Evolutionary conservation across 495 filamentous ascomycete species (phyloP), one percentile per base, ranked within the genome.

Genomic region (Zalerion maritima): DNA sequence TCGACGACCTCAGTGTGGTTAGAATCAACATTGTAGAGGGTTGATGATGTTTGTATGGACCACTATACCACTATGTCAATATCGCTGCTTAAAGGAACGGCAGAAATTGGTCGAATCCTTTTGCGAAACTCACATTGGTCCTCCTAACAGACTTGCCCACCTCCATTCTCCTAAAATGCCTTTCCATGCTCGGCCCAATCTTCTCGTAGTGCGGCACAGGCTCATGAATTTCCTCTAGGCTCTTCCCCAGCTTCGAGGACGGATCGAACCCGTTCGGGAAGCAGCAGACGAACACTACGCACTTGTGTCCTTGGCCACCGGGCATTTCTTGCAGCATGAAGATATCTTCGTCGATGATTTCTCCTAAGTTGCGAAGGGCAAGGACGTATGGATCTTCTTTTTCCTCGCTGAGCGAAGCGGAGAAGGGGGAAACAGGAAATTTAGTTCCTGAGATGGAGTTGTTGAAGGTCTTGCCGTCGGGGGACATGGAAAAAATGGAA

Each of bases 221-320:
- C 3, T 32, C 51, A 40, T 91, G 84, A 32, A 91, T 80, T 24
- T 71, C 64, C 1, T 64, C 63, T 2, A 89, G 51, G 2, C 57
- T 47, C 35, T 65, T 55, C 0, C 69, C 71, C 6, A 86, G 62
- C 42, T 84, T 87, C 21, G 60, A 31, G 8, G 57, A 45, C 1
- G 75, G 69, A 21, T 75, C 59, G 43, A 87, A 84, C 2, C 82
- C 81, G 8, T 69, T 59, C 0, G 84, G 80, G 37, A 74, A 84
- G 46, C 75, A 81, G 28, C 69, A 70, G 10, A 70, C 54, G 42
- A 78, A 87, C 2, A 71, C 80, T 37, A 73, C 54, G 10, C 80
- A 64, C 14, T 58, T 54, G 43, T 85, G 86, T 6, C 64, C 57
- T 11, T 60, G 51, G 4, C 47, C 43, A n/a, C 46, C 43, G 1